Percentiles rank a stretch among this genome's conserved stretches.
phyloP scores from a whole-genome alignment of 139 green algal species.

The Diplosphaera chodatii region DNA sequence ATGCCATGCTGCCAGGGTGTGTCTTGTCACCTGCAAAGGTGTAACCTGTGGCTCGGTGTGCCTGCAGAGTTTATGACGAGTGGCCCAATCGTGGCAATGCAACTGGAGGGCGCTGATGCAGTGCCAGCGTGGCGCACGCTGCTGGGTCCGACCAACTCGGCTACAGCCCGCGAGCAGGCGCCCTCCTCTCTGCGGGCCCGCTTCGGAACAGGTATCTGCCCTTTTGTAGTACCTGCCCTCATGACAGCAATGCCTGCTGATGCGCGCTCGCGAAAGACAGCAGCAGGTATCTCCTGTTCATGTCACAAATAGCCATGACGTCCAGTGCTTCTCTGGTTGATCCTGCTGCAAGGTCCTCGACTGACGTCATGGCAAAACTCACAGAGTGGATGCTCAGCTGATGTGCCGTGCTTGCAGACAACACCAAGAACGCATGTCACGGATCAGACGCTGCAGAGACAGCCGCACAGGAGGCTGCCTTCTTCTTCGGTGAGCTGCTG shows the following conservation, averaged over 20 bases:
- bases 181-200: constrained; percentile 52
- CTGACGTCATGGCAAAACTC: too few species aligned
- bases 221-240: too few species aligned
- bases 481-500: constrained; percentile 52
- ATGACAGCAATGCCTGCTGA: too few species aligned
- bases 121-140: constrained; percentile 54
- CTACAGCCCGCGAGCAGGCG: constrained; percentile 38
- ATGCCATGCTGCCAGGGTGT: too few species aligned
- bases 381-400: too few species aligned
- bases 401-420: constrained; percentile 32
- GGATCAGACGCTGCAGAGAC: constrained; percentile 60
- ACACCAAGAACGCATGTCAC: constrained; percentile 59
- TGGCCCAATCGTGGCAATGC: constrained; percentile 62
- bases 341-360: too few species aligned
- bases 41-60: too few species aligned
- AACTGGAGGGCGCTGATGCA: constrained; percentile 52
- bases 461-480: constrained; percentile 46
- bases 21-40: too few species aligned
- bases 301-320: too few species aligned
- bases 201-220: constrained; percentile 59
- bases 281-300: not conserved
- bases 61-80: constrained; percentile 34
- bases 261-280: not conserved
- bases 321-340: too few species aligned
- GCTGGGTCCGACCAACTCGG: constrained; percentile 38